Evolutionary conservation across 1,284 basidiomycete species (phyloP).

Genomic region (Mycocalia duriaeana): DNA sequence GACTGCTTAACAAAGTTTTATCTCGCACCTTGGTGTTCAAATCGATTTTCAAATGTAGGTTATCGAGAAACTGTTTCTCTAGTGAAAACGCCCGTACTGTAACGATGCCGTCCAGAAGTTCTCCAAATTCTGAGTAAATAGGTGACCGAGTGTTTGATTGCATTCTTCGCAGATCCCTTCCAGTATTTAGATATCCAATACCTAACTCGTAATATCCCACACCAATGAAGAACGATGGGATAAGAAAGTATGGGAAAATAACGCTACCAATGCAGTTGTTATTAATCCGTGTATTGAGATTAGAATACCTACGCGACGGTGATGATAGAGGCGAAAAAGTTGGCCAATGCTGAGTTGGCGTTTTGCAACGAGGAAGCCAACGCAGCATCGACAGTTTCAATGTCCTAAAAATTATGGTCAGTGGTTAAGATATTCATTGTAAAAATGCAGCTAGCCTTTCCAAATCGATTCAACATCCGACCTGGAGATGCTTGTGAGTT

Average conservation of each 20-base stretch:
- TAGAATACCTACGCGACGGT: conserved; percentile 50
- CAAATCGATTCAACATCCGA: conserved; percentile 63
- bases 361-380: conserved; percentile 65
- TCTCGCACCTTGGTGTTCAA: conserved; percentile 60
- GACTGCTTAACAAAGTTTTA: neutral
- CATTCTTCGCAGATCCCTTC: conserved; percentile 53
- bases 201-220: neutral
- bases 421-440: too few relatives aligned
- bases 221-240: conserved; percentile 58
- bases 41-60: conserved; percentile 64
- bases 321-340: conserved; percentile 64
- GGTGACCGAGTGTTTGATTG: conserved; percentile 35
- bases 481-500: too few relatives aligned
- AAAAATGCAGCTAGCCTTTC: conserved; percentile 53
- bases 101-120: conserved; percentile 56
- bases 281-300: too few relatives aligned
- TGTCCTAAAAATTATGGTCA: conserved; percentile 60
- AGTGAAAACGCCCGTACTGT: conserved; percentile 75
- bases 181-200: conserved; percentile 13
- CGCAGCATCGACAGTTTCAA: conserved; percentile 73
- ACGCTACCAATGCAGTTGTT: too few relatives aligned
- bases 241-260: conserved; percentile 62
- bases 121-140: conserved; percentile 25
- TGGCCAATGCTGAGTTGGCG: conserved; percentile 69
- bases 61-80: conserved; percentile 72